Evolutionary conservation across 1,284 basidiomycete species (phyloP).

Genomic region (Sphaerobolus stellatus): DNA sequence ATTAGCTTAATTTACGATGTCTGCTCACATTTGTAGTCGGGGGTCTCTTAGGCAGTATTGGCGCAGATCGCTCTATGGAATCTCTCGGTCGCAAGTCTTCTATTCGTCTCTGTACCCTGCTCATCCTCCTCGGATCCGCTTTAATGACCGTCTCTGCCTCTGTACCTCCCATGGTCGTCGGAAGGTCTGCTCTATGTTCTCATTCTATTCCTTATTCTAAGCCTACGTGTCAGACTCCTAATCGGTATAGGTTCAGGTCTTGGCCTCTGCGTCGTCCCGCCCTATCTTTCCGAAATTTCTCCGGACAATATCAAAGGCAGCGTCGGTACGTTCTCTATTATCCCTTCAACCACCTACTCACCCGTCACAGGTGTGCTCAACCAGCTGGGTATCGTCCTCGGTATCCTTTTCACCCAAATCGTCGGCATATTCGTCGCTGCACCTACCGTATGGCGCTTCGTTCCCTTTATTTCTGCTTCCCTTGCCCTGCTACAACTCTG

Average conservation of each 20-base stretch:
- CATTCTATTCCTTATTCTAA: conserved; percentile 1
- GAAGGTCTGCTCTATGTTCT: conserved; percentile 53
- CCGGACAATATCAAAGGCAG: conserved; percentile 72
- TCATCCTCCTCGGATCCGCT: conserved; percentile 60
- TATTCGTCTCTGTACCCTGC: conserved; percentile 53
- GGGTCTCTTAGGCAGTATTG: conserved; percentile 75
- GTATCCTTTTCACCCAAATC: conserved; percentile 77
- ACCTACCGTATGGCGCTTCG: conserved; percentile 70
- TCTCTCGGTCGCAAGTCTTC: conserved; percentile 67
- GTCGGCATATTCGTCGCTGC: conserved; percentile 64
- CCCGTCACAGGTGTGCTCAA: conserved; percentile 70
- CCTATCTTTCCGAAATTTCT: conserved; percentile 82
- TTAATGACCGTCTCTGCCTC: conserved; percentile 66
- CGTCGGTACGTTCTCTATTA: conserved; percentile 49
- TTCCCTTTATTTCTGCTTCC: conserved; percentile 64
- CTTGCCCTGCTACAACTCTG: conserved; percentile 63
- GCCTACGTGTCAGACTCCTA: conserved; percentile 56
- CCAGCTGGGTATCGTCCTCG: conserved; percentile 83
- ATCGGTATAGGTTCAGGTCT: conserved; percentile 81
- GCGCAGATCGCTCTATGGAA: conserved; percentile 71
- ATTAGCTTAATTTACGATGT: no score
- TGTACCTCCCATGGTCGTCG: conserved; percentile 57
- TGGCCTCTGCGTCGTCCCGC: conserved; percentile 82
- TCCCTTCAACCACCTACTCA: conserved; percentile 17
- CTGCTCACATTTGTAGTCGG: conserved; percentile 47